A percentile compares a stretch with the other conserved stretches of the same genome.
Conservation (phyloP, 2,329 filamentous ascomycete genomes). For the Stachybotrys chartarum region DNA sequence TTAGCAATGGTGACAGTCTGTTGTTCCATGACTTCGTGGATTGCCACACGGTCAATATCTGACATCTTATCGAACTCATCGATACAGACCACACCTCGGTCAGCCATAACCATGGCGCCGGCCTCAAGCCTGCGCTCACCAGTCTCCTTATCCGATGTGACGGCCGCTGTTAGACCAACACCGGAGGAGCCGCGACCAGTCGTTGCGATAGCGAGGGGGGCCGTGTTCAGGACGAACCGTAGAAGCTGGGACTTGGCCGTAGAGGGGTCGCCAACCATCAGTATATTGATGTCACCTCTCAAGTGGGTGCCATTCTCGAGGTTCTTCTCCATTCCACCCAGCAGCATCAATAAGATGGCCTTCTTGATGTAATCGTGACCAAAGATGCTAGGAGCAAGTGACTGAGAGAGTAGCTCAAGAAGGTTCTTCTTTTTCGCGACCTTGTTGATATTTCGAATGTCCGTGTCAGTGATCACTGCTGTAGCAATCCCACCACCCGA, state of each 20-base stretch:
- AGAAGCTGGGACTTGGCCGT: slow-evolving; percentile 98
- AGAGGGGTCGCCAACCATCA: slow-evolving; percentile 98
- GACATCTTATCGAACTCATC: slow-evolving; percentile 99
- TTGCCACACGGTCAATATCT: slow-evolving; percentile 93
- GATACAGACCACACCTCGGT: slow-evolving; percentile 96
- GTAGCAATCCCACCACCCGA: slow-evolving; percentile 91
- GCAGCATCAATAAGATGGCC: slow-evolving; percentile 87
- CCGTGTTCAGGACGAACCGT: slow-evolving; percentile 94
- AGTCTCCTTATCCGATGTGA: slow-evolving; percentile 95
- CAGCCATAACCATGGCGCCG: slow-evolving; percentile 96
- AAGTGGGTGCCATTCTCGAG: slow-evolving; percentile 96
- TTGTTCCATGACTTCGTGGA: slow-evolving; percentile 99
- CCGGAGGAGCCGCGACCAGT: slow-evolving; percentile 95
- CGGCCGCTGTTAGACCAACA: slow-evolving; percentile 93
- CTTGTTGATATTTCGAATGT: slow-evolving; percentile 98
- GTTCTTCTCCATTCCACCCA: slow-evolving; percentile 97
- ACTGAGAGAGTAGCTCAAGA: slow-evolving; percentile 88
- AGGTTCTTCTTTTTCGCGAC: slow-evolving; percentile 90
- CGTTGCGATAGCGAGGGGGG: slow-evolving; percentile 91
- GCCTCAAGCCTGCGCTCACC: slow-evolving; percentile 91
- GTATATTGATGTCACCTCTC: slow-evolving; percentile 96
- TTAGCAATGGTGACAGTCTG: slow-evolving; percentile 99
- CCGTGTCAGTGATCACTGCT: slow-evolving; percentile 86
- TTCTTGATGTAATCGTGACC: slow-evolving; percentile 98
- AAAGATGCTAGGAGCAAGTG: slow-evolving; percentile 91